Conservation (phyloP, 73 alveolate species). For the Tetrahymena thermophila region DNA sequence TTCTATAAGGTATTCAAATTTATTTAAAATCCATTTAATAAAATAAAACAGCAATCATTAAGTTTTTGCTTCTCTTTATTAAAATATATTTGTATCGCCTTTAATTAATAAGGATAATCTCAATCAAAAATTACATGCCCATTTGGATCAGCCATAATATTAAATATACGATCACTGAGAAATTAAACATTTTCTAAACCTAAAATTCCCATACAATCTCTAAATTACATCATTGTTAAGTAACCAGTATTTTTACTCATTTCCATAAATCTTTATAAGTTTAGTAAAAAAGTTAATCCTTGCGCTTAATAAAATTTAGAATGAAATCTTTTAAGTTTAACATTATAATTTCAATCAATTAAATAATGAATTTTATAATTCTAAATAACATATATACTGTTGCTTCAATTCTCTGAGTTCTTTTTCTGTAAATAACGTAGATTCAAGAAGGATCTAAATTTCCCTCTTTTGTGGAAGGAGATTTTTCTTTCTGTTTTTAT, state of each 20-base stretch:
- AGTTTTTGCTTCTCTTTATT: background rate
- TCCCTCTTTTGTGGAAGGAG: background rate
- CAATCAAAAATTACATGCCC: background rate
- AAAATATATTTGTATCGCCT: no score
- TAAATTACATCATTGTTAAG: background rate
- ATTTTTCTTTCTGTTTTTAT: background rate
- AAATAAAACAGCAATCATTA: no score
- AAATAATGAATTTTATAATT: background rate
- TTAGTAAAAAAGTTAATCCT: background rate
- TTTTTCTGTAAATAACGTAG: background rate
- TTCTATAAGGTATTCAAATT: no score
- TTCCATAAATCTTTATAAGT: background rate
- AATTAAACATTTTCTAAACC: background rate
- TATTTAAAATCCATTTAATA: no score
- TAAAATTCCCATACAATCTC: background rate
- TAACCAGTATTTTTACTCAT: background rate
- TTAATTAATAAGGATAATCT: no score
- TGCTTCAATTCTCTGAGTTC: background rate
- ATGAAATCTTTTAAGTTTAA: background rate
- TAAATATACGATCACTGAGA: background rate
- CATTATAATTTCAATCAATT: background rate
- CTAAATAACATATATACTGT: background rate
- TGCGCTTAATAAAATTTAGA: background rate
- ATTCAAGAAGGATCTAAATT: background rate
- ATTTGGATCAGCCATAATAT: background rate